Evolutionary conservation across 2,329 filamentous ascomycete species (phyloP), one percentile per base, ranked within the genome.

Genomic region (Peltaster fructicola): DNA sequence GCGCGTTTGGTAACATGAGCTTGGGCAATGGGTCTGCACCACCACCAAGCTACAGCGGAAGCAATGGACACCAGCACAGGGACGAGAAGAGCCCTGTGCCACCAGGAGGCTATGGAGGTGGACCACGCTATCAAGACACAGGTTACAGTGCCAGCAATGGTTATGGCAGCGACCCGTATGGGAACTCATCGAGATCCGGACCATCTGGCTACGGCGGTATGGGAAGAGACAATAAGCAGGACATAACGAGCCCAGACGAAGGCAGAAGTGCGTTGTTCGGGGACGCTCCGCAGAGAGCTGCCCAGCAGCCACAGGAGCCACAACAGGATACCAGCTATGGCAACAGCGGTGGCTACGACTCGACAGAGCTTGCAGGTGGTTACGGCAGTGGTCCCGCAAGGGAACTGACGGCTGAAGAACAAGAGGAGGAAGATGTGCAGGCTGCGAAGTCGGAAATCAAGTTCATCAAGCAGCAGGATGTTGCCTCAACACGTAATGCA

Each of bases 401-500:
- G 23, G 69, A 91, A 48, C 56, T 92, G 36, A 91, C 80, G 0
- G 80, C 73, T 1, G 80, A 92, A 65, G 56, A 73, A 34, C 73
- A 88, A 36, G 71, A 75, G 40, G 72, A 79, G 34, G 68, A 78
- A 46, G 70, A 77, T 31, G 66, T 84, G 8, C 61, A 71, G 30
- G 68, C 69, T 0, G 70, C 74, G 10, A 81, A 81, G 48, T 61
- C 73, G 37, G 67, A 90, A 42, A 80, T 82, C 37, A 64, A 65
- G 9, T 69, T 73, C 36, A 64, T 81, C 44, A 85, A 85, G 48
- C 67, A 81, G 36, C 72, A 79, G 31, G 79, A 81, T 43, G 68
- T 84, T 15, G 58, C 66, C n/a, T 69, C 67, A 8, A 75, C 73
- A 7, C 61, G 72, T 27, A 80, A 80, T 44, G 72, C 74, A 8